Base-by-base conservation (phyloP, 2,329 filamentous ascomycete genomes). In the Fusarium paranaense region DNA sequence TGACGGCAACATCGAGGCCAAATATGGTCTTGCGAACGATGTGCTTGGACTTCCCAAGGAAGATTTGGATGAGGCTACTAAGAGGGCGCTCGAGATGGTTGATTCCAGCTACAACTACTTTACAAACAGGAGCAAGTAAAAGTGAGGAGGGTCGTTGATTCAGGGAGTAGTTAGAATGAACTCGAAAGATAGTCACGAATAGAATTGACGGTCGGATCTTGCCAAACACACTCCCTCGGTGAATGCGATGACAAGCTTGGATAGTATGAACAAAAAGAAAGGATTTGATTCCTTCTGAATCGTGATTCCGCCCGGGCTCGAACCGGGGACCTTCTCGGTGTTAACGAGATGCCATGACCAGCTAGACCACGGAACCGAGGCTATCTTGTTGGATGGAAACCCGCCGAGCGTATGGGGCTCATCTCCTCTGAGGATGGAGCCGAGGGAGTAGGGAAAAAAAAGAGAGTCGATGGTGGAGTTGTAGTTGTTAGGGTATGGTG, bases 11-110 rank as follows among this genome's bases (percentile, higher is more conserved):
- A 86, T 87, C 65, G 82, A 79, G 38, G 85, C 82, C 61, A 81
- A 81, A 38, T 38, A 81, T 14, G 78, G 78, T 1, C 65, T 81
- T 16, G 79, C 73, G 4, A 93, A 93, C 70, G 84, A 86, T 16
- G 74, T 83, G 6, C 80, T 94, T n/a, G 88, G 85, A 0, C 80
- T 93, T 76, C 86, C 88, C 0, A 81, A 87, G 70, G 91, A 93
- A 79, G 85, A 87, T 50, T 71, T 93, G 54, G 90, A 93, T 74
- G 86, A 88, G 69, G 82, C 83, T 27, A 93, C 88, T 0, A 85
- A 82, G 78, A 78, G 79, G 27, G 88, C 85, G 0, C 72, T 92
- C 0, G 82, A 86, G 9, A 78, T 88, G 82, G 63, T 76, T 2
- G 64, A 78, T 14, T 57, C 27, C 0, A 67, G 66, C 3, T 79